These are phyloP conservation scores for Flaveria trinervia DNA, from an alignment of 129 eudicot species.

Conservation along the genomic window DNA sequence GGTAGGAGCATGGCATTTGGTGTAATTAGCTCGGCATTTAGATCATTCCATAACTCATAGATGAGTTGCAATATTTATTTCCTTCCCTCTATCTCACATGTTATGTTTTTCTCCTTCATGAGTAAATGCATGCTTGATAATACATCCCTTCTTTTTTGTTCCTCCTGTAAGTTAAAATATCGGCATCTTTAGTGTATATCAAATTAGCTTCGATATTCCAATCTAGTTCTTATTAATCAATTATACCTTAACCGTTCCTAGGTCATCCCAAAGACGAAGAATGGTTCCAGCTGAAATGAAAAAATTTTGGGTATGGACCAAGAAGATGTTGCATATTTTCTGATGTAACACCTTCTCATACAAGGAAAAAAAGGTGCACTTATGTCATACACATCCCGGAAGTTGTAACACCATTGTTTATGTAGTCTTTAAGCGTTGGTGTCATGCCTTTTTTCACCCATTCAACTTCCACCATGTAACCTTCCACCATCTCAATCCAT, in stretches of 20 bases:
- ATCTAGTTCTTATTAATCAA: neutral
- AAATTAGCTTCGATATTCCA: neutral
- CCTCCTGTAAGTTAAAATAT: conserved; percentile 40
- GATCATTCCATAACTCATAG: conserved; percentile 45
- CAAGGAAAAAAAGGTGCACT: conserved; percentile 54
- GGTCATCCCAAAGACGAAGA: conserved; percentile 69
- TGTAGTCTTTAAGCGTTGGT: conserved; percentile 51
- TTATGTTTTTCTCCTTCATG: conserved; percentile 43
- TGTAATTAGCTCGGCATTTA: conserved; percentile 40
- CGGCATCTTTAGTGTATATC: neutral
- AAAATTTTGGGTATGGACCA: conserved; percentile 53
- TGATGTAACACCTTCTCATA: conserved; percentile 39
- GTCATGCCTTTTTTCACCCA: conserved; percentile 45
- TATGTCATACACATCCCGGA: conserved; percentile 61
- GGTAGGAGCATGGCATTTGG: conserved; percentile 34
- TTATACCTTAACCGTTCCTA: conserved; percentile 61
- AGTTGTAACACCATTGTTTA: conserved; percentile 53
- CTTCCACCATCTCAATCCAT: conserved; percentile 62
- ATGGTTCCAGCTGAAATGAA: conserved; percentile 51
- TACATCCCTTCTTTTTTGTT: conserved; percentile 55
- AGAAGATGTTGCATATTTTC: conserved; percentile 25
- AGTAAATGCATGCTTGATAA: conserved; percentile 52
- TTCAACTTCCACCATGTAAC: conserved; percentile 52
- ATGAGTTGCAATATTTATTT: conserved; percentile 34
- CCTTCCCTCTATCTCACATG: conserved; percentile 45